Evolutionary conservation across 2,329 filamentous ascomycete species (phyloP).

Genomic region (Pyricularia grisea): DNA sequence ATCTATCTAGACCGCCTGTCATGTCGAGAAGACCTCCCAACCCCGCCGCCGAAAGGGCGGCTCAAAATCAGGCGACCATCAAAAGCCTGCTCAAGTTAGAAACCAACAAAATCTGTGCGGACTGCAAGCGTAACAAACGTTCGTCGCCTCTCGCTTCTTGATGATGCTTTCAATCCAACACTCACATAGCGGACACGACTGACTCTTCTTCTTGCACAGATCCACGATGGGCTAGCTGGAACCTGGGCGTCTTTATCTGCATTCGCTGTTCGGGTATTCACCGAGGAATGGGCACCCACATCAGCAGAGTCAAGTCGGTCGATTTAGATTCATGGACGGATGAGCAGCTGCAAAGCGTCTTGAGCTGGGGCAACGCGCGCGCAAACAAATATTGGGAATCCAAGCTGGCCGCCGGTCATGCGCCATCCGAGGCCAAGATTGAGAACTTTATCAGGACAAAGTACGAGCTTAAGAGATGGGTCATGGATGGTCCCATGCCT

Average conservation of each 20-base stretch:
- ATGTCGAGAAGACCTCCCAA: constrained; percentile 77
- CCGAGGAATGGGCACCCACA: constrained; percentile 97
- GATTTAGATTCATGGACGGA: constrained; percentile 98
- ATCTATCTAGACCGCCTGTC: background rate
- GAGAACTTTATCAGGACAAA: constrained; percentile 99
- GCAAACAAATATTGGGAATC: constrained; percentile 99
- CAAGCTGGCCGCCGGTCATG: constrained; percentile 82
- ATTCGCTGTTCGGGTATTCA: constrained; percentile 98
- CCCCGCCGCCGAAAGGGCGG: constrained; percentile 75
- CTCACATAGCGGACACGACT: background rate
- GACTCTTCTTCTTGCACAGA: constrained; percentile 43
- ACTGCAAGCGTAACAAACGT: constrained; percentile 99
- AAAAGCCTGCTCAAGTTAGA: constrained; percentile 94
- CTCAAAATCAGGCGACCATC: constrained; percentile 87
- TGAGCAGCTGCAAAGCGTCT: constrained; percentile 86
- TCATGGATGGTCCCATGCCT: constrained; percentile 94
- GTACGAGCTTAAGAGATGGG: constrained; percentile 97
- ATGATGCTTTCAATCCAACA: background rate
- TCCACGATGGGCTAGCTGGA: constrained; percentile 99
- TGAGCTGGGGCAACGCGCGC: constrained; percentile 91
- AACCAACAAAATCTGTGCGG: constrained; percentile 90
- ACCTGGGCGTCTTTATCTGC: constrained; percentile 92
- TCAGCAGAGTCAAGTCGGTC: constrained; percentile 95
- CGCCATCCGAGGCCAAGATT: constrained; percentile 94
- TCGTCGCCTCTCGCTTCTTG: constrained; percentile 23